Percentiles rank a stretch among this genome's conserved stretches.
phyloP scores from a whole-genome alignment of 208 protist genomes.

The Vickermania spadyakhi region DNA sequence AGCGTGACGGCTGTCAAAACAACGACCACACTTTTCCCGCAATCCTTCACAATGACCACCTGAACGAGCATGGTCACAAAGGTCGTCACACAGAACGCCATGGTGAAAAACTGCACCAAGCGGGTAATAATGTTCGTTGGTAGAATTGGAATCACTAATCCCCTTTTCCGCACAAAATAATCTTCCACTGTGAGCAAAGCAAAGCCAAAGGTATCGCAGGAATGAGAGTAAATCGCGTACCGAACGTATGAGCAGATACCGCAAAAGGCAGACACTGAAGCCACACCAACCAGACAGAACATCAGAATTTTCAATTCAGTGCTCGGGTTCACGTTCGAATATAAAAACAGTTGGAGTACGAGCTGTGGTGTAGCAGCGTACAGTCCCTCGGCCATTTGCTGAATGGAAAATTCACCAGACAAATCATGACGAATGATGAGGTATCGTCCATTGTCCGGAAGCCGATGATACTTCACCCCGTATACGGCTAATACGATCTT shows the following conservation, averaged over 20 bases:
- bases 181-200: neutral
- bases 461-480: constrained; percentile 50
- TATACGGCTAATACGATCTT: constrained; percentile 57
- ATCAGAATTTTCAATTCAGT: neutral
- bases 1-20: constrained; percentile 6
- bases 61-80: constrained; percentile 19
- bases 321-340: neutral
- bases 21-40: constrained; percentile 2
- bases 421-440: constrained; percentile 81
- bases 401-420: constrained; percentile 47
- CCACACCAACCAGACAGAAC: neutral
- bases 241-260: neutral
- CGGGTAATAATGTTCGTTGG: constrained; percentile 16
- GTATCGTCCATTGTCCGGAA: constrained; percentile 29
- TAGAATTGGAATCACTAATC: constrained; percentile 1
- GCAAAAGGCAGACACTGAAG: neutral
- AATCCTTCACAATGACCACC: constrained; percentile 24
- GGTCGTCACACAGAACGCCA: constrained; percentile 8
- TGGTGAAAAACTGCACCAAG: constrained; percentile 10
- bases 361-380: constrained; percentile 65
- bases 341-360: constrained; percentile 58
- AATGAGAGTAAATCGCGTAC: neutral
- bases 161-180: neutral
- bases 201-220: constrained; percentile 2
- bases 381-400: constrained; percentile 45